Evolutionary conservation across 257 asterid genomes (phyloP).

Genomic region (Gynochthodes officinalis): DNA sequence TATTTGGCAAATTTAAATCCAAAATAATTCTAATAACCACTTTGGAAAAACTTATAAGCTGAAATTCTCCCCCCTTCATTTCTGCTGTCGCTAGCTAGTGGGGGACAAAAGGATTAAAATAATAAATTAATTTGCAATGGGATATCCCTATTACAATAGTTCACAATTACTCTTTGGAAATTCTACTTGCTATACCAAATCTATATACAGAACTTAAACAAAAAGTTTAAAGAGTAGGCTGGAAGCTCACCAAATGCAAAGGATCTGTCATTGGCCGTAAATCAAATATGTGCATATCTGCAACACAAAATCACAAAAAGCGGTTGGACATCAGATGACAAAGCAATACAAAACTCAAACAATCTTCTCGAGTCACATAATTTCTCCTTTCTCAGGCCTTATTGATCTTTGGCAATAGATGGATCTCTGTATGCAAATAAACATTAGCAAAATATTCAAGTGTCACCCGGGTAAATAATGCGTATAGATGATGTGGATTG

Average conservation of each 20-base stretch:
- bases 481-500: not conserved
- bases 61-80: too few species aligned
- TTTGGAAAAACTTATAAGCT: not conserved
- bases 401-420: not conserved
- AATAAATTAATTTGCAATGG: not conserved
- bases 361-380: not conserved
- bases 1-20: too few species aligned
- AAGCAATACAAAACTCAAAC: not conserved
- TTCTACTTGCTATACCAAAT: not conserved
- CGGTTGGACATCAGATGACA: conserved; percentile 2
- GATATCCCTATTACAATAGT: not conserved
- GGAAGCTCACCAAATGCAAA: conserved; percentile 75
- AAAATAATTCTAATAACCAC: too few species aligned
- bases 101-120: not conserved
- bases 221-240: conserved; percentile 22
- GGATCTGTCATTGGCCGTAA: conserved; percentile 83
- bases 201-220: not conserved
- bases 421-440: too few species aligned
- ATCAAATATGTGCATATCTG: conserved; percentile 92
- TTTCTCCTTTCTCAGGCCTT: not conserved
- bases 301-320: conserved; percentile 39
- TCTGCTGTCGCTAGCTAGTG: too few species aligned
- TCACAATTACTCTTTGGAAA: not conserved
- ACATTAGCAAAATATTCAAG: not conserved
- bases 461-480: not conserved